Percentiles rank a stretch among this genome's conserved stretches.
phyloP scores from a whole-genome alignment of 495 filamentous ascomycete genomes.

The Oidiodendron maius region DNA sequence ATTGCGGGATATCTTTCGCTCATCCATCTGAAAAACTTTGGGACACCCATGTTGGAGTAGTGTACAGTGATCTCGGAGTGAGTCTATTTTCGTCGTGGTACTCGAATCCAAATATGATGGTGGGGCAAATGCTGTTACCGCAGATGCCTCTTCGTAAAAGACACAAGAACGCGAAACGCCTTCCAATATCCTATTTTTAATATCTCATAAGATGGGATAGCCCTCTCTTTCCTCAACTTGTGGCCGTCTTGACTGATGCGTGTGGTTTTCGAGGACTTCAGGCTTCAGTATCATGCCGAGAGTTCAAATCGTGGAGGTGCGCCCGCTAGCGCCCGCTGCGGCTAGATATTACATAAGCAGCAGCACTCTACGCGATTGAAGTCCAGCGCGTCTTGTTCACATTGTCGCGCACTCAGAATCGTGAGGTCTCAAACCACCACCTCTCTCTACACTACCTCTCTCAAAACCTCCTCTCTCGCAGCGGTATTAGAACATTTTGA shows the following conservation, averaged over 20 bases:
- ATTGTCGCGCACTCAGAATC: too few relatives aligned
- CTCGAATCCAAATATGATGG: constrained; percentile 8
- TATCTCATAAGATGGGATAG: neutral
- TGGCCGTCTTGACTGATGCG: constrained; percentile 6
- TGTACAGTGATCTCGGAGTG: constrained; percentile 7
- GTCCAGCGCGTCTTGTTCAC: neutral
- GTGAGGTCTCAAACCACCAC: too few relatives aligned
- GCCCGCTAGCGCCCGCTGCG: neutral
- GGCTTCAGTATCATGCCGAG: neutral
- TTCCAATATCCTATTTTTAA: neutral
- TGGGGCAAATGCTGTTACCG: constrained; percentile 19
- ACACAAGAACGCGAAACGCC: neutral
- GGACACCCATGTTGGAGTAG: constrained; percentile 67
- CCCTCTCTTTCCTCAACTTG: neutral
- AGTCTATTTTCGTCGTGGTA: constrained; percentile 8
- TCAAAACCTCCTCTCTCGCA: neutral
- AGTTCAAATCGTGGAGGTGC: neutral
- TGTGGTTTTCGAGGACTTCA: constrained; percentile 3
- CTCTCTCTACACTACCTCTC: neutral
- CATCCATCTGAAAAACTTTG: constrained; percentile 88
- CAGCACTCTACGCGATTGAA: neutral
- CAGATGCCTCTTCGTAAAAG: constrained; percentile 6
- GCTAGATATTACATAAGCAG: neutral
- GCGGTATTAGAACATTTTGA: too few relatives aligned
- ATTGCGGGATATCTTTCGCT: constrained; percentile 98